These are phyloP conservation scores for Diaporthe helianthi DNA, from an alignment of 2,329 filamentous ascomycete species.

Conservation along the genomic window DNA sequence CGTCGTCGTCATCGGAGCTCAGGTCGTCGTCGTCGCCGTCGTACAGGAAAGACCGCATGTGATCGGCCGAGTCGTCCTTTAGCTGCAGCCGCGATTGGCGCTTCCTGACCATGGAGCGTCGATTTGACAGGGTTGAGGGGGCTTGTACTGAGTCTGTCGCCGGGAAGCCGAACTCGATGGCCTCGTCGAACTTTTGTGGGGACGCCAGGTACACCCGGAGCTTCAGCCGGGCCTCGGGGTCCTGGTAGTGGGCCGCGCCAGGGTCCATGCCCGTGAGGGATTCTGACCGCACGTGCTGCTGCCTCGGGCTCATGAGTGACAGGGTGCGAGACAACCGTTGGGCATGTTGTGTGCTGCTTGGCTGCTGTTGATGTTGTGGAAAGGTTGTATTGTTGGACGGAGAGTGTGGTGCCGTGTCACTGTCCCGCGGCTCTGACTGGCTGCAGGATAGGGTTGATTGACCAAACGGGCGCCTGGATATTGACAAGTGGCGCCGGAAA, in stretches of 20 bases:
- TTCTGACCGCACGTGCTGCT: slow-evolving; percentile 52
- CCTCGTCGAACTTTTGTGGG: slow-evolving; percentile 94
- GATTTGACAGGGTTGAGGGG: slow-evolving; percentile 41
- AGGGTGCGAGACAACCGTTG: slow-evolving; percentile 62
- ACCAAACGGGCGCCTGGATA: slow-evolving; percentile 69
- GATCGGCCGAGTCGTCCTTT: slow-evolving; percentile 51
- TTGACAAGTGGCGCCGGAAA: slow-evolving; percentile 75
- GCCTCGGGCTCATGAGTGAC: slow-evolving; percentile 57
- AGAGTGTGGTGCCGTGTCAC: slow-evolving; percentile 42
- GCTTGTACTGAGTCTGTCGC: slow-evolving; percentile 56
- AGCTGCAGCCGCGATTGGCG: slow-evolving; percentile 40
- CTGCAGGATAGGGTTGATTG: slow-evolving; percentile 58
- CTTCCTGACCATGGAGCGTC: slow-evolving; percentile 39
- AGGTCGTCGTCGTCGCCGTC: slow-evolving; percentile 49
- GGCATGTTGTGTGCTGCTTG: slow-evolving; percentile 45
- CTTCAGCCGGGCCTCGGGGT: slow-evolving; percentile 86
- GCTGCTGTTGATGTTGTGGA: slow-evolving; percentile 26
- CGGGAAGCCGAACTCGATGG: slow-evolving; percentile 91
- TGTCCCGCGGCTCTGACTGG: slow-evolving; percentile 54
- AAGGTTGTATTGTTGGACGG: slow-evolving; percentile 39
- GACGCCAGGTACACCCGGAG: slow-evolving; percentile 86
- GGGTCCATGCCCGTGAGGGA: slow-evolving; percentile 68
- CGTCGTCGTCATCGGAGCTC: slow-evolving; percentile 35
- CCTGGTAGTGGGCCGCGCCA: slow-evolving; percentile 82
- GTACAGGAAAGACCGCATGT: slow-evolving; percentile 62